phyloP scores from a whole-genome alignment of 2,329 filamentous ascomycete genomes.

The Exophiala phaeomuriformis region DNA sequence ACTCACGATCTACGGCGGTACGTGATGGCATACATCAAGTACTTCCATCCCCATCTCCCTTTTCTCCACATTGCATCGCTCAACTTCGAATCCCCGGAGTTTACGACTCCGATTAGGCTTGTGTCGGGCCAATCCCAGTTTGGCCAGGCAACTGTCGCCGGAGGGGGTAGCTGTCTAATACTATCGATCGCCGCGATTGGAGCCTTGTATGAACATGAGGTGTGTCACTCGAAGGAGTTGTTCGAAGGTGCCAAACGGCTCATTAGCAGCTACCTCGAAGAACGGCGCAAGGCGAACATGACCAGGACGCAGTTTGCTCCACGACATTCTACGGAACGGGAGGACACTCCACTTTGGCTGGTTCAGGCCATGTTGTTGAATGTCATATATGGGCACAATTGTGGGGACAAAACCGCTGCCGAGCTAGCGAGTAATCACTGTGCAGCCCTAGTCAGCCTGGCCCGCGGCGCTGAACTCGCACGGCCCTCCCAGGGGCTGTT shows the following conservation, averaged over 20 bases:
- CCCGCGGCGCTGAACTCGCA: slow-evolving; percentile 75
- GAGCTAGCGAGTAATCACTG: slow-evolving; percentile 92
- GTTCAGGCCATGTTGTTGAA: slow-evolving; percentile 96
- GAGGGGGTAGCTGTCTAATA: slow-evolving; percentile 78
- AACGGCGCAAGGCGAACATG: slow-evolving; percentile 78
- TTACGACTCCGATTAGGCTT: slow-evolving; percentile 53
- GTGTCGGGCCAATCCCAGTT: slow-evolving; percentile 47
- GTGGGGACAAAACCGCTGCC: slow-evolving; percentile 79
- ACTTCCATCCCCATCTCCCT: slow-evolving; percentile 91
- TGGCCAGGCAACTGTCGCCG: slow-evolving; percentile 51
- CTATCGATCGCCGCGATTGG: slow-evolving; percentile 83
- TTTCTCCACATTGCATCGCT: slow-evolving; percentile 88
- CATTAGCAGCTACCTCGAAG: slow-evolving; percentile 88
- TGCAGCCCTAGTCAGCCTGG: slow-evolving; percentile 81
- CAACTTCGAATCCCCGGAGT: slow-evolving; percentile 74
- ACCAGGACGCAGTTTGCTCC: slow-evolving; percentile 49
- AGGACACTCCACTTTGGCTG: slow-evolving; percentile 78
- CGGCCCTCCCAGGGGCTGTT: slow-evolving; percentile 35
- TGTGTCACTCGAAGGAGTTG: slow-evolving; percentile 68
- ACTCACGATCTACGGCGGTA: slow-evolving; percentile 84
- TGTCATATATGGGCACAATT: slow-evolving; percentile 91
- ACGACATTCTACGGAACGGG: slow-evolving; percentile 23
- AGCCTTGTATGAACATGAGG: slow-evolving; percentile 80
- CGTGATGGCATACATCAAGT: slow-evolving; percentile 80
- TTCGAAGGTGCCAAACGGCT: slow-evolving; percentile 94